Percentiles rank a stretch among this genome's conserved stretches.
Conservation (phyloP, 805 yeast genomes). For the Brettanomyces anomalus region DNA sequence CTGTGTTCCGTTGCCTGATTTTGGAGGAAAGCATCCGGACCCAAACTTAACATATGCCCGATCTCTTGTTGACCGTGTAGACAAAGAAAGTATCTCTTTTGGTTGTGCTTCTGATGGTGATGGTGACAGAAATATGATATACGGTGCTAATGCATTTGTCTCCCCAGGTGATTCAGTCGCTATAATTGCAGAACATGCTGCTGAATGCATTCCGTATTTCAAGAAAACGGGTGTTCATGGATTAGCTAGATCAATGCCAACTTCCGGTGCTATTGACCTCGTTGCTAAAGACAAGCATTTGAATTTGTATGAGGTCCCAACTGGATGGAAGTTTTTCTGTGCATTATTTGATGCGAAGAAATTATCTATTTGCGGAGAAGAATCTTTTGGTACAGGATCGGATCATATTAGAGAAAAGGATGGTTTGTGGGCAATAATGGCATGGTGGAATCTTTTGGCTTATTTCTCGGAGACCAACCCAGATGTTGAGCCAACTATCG, state of each 20-base stretch:
- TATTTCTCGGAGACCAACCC: slow-evolving; percentile 59
- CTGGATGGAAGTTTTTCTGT: slow-evolving; percentile 99
- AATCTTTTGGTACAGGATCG: slow-evolving; percentile 96
- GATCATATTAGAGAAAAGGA: slow-evolving; percentile 96
- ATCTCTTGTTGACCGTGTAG: slow-evolving; percentile 82
- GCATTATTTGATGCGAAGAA: slow-evolving; percentile 89
- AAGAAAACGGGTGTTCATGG: slow-evolving; percentile 79
- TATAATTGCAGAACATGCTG: slow-evolving; percentile 82
- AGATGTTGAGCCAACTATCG: slow-evolving; percentile 43
- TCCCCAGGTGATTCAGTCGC: slow-evolving; percentile 99
- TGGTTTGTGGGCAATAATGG: slow-evolving; percentile 95
- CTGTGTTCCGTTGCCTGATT: slow-evolving; percentile 72
- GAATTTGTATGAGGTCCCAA: slow-evolving; percentile 87
- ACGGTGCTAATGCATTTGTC: slow-evolving; percentile 89
- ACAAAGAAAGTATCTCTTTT: slow-evolving; percentile 68
- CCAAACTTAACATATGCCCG: slow-evolving; percentile 94
- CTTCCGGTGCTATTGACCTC: slow-evolving; percentile 85
- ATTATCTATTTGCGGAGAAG: slow-evolving; percentile 96
- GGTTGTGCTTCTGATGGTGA: slow-evolving; percentile 99
- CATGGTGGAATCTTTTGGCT: slow-evolving; percentile 94
- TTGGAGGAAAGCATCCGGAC: slow-evolving; percentile 97
- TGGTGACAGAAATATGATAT: slow-evolving; percentile 98
- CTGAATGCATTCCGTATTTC: slow-evolving; percentile 86
- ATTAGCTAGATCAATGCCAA: slow-evolving; percentile 95
- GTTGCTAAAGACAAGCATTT: slow-evolving; percentile 77